Evolutionary conservation across 1,139 yeast species (phyloP).

Genomic region (Geotrichum histeridarum): DNA sequence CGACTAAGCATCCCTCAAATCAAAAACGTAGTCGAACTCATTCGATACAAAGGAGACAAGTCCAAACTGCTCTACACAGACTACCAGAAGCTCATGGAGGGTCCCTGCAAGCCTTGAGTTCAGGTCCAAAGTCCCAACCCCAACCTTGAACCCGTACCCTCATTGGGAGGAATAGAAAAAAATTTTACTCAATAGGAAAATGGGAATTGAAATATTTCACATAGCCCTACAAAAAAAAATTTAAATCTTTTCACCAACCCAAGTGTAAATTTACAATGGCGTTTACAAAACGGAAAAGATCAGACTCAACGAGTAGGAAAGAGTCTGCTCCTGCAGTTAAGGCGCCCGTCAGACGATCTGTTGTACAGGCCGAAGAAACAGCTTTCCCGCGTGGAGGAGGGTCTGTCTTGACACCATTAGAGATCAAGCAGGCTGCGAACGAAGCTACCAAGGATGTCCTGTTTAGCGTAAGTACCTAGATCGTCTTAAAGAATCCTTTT

Average conservation of each 20-base stretch:
- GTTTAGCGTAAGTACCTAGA: conserved; percentile 46
- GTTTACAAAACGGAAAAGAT: conserved; percentile 16
- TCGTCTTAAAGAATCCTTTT: background rate
- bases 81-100: conserved; percentile 21
- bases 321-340: conserved; percentile 7
- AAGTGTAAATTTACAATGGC: conserved; percentile 5
- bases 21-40: background rate
- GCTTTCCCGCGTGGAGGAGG: conserved; percentile 95
- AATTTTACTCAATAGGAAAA: background rate
- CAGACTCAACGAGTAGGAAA: conserved; percentile 12
- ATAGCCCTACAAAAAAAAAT: background rate
- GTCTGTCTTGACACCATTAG: conserved; percentile 78
- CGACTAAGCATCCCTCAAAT: background rate
- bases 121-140: background rate
- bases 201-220: background rate
- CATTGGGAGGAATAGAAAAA: conserved; percentile 11
- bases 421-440: conserved; percentile 85
- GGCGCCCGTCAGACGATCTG: conserved; percentile 16
- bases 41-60: conserved; percentile 37
- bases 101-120: background rate
- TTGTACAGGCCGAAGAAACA: conserved; percentile 38
- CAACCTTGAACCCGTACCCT: conserved; percentile 5
- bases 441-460: conserved; percentile 87
- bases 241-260: background rate
- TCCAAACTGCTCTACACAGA: conserved; percentile 30